A percentile compares a stretch with the other conserved stretches of the same genome.
Evolutionary conservation across 768 basidiomycete genomes (phyloP).

Genomic region (Rhizopogon vulgaris): DNA sequence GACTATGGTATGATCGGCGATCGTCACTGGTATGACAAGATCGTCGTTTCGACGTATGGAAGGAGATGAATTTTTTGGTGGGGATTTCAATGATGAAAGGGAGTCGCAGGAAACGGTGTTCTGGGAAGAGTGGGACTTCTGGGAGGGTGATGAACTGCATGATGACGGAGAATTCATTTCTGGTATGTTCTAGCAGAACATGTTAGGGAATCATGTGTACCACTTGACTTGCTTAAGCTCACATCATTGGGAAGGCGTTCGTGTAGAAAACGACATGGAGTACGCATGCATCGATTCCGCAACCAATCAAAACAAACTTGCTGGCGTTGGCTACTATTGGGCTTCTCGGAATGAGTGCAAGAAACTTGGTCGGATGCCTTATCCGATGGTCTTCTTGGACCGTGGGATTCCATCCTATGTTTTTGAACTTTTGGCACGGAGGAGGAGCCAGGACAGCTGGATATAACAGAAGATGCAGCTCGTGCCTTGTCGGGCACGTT

Average conservation of each 20-base stretch:
- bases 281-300: neutral
- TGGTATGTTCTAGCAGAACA: neutral
- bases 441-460: no score
- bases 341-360: neutral
- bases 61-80: neutral
- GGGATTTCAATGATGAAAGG: neutral
- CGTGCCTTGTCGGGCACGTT: neutral
- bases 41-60: neutral
- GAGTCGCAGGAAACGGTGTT: neutral
- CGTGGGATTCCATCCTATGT: no score
- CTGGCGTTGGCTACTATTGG: neutral
- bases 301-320: neutral
- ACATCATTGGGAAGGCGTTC: neutral
- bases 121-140: neutral
- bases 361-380: neutral
- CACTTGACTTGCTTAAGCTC: neutral
- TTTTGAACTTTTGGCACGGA: no score
- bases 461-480: no score
- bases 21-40: slow-evolving; percentile 15
- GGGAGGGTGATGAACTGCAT: no score
- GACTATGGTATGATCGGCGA: slow-evolving; percentile 52
- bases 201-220: neutral
- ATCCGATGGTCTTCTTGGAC: no score
- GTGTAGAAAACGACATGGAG: neutral
- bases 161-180: neutral